phyloP scores from a whole-genome alignment of 164 flowering plant species.

The Vitis vinifera region DNA sequence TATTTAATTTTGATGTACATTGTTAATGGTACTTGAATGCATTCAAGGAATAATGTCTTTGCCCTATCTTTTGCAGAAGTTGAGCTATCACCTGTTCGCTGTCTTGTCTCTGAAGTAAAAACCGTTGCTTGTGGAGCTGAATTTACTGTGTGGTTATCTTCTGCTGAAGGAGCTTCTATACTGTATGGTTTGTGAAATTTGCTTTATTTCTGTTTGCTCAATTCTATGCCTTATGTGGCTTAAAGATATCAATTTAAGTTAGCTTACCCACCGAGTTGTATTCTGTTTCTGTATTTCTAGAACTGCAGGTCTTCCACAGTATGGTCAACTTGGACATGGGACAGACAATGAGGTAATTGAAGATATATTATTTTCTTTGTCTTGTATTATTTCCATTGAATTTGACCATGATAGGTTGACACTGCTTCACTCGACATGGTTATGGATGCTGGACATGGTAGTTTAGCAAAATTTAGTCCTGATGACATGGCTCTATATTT shows the following conservation, averaged over 20 bases:
- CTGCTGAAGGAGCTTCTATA: conserved; percentile 87
- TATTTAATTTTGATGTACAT: neutral
- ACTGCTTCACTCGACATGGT: too few species aligned
- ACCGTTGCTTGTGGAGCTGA: conserved; percentile 87
- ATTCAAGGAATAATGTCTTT: neutral
- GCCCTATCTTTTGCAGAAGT: conserved; percentile 47
- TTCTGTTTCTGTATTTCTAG: conserved; percentile 46
- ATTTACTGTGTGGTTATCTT: conserved; percentile 93
- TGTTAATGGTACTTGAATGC: neutral
- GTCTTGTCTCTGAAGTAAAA: conserved; percentile 70
- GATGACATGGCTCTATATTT: too few species aligned
- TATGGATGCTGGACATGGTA: too few species aligned
- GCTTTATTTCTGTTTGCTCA: conserved; percentile 2
- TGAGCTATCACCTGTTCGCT: conserved; percentile 83
- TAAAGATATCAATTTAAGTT: neutral
- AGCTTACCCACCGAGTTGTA: conserved; percentile 14
- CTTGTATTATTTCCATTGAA: neutral
- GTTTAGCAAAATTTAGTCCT: too few species aligned
- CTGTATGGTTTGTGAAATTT: conserved; percentile 62
- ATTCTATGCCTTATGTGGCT: neutral
- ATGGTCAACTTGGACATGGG: conserved; percentile 99
- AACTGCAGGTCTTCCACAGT: conserved; percentile 97
- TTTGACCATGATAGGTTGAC: too few species aligned
- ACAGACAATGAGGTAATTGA: conserved; percentile 86
- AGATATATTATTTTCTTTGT: conserved; percentile 2